Base-by-base conservation (phyloP, 179 eudicot species). In the Beta macrorhiza region DNA sequence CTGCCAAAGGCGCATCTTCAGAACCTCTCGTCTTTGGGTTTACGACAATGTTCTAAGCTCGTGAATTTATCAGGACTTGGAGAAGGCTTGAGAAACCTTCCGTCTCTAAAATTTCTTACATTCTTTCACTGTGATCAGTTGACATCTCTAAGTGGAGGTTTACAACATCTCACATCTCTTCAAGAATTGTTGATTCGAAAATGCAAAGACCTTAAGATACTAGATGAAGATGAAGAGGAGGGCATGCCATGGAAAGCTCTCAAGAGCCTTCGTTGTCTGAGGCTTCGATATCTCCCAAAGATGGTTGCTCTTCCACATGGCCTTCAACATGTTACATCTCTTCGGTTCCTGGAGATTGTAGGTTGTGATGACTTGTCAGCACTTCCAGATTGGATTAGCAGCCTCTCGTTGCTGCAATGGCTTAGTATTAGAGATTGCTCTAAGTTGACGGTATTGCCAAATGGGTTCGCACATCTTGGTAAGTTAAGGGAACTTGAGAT, bases 241-340 rank as follows among this genome's bases (percentile, higher is more conserved):
- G 72, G 20, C 76, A 73, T 73, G 76, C 76, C 62, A 5, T 73
- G 76, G 76, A 72, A 72, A 51, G 76, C 76, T 51, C 76, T 72
- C 37, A 25, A 25, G 45, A 11, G 44, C n/a, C 76, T 72, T 52
- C 76, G 19, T 72, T 72, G 42, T 72, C 44, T 72, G n/a, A 72
- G 76, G 52, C 59, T 72, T 52, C 76, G 76, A 25, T 72, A 72
- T 37, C 42, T 72, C 37, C 76, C 76, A 22, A 72, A 52, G 32
- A 72, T 72, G 61, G 57, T 13, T 72, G 44, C 59, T 52, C 76
- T 72, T 51, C 76, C 76, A 9, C 45, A 17, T 10, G 76, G 76
- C 12, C 76, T 72, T 72, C 76, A 72, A 20, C 61, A 52, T n/a
- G 62, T 53, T 10, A 22, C 76, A 52, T 72, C 76, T 72, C 58